Conservation (phyloP, 441 rosid genomes). For the Arabidopsis hybrid region DNA sequence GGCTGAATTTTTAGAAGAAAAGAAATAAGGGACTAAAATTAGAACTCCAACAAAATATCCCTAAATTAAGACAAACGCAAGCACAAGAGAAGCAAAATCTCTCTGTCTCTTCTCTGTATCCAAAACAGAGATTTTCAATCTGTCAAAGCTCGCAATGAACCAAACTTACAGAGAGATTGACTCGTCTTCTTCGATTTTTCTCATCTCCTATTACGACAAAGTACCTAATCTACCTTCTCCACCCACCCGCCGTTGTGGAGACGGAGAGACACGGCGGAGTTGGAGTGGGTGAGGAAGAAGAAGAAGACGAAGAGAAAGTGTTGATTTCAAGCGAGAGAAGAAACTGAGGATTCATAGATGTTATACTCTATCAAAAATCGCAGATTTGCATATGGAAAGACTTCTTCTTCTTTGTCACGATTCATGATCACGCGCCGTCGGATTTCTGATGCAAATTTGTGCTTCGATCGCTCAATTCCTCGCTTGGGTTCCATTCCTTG, state of each 20-base stretch:
- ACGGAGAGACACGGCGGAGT: slow-evolving; percentile 27
- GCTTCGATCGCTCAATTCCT: slow-evolving; percentile 33
- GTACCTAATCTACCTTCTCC: background rate
- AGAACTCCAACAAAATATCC: too few species aligned
- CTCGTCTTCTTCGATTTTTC: slow-evolving; percentile 12
- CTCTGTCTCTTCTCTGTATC: slow-evolving; percentile 28
- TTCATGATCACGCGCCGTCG: slow-evolving; percentile 25
- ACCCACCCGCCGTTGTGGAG: slow-evolving; percentile 20
- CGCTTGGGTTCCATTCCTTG: slow-evolving; percentile 35
- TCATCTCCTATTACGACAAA: background rate
- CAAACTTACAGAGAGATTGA: slow-evolving; percentile 22
- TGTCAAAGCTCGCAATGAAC: slow-evolving; percentile 38
- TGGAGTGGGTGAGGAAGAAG: background rate
- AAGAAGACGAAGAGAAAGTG: slow-evolving; percentile 10
- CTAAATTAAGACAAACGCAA: slow-evolving; percentile 30
- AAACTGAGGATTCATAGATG: slow-evolving; percentile 24
- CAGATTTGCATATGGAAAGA: slow-evolving; percentile 15
- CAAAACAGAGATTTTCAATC: slow-evolving; percentile 42
- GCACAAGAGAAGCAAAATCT: slow-evolving; percentile 20
- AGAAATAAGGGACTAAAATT: too few species aligned
- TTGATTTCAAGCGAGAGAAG: background rate
- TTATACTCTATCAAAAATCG: slow-evolving; percentile 23
- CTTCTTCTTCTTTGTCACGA: background rate
- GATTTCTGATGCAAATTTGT: slow-evolving; percentile 55
- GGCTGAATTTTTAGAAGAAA: too few species aligned